A percentile compares a stretch with the other conserved stretches of the same genome.
These are phyloP conservation scores for Toxoplasma gondii DNA, from an alignment of 169 alveolate species.

Conservation along the genomic window DNA sequence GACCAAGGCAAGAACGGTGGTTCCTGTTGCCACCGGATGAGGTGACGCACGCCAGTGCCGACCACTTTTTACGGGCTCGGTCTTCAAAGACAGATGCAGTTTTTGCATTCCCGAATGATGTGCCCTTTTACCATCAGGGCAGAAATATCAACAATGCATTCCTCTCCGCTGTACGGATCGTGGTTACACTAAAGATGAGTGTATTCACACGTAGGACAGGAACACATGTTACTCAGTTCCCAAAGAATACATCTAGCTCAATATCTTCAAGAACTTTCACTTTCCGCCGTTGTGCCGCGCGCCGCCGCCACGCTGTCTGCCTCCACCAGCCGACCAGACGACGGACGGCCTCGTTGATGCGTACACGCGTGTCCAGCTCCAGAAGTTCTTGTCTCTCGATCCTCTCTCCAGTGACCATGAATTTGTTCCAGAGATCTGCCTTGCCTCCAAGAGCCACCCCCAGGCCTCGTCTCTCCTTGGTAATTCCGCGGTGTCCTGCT, in stretches of 20 bases:
- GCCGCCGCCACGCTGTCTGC: constrained; percentile 18
- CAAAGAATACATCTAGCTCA: constrained; percentile 7
- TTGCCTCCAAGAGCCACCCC: not conserved
- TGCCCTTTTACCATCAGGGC: too few species aligned
- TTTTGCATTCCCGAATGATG: too few species aligned
- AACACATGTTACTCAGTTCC: not conserved
- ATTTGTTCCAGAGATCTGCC: not conserved
- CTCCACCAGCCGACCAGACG: constrained; percentile 26
- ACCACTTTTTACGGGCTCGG: too few species aligned
- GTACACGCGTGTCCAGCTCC: not conserved
- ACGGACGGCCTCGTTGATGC: not conserved
- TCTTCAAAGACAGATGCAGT: too few species aligned
- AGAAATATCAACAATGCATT: too few species aligned
- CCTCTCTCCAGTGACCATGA: not conserved
- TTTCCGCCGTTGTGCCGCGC: constrained; percentile 12
- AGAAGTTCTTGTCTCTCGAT: not conserved
- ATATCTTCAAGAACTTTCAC: not conserved
- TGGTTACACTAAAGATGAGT: too few species aligned
- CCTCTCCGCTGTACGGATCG: too few species aligned
- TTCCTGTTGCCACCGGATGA: too few species aligned
- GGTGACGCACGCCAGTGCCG: too few species aligned
- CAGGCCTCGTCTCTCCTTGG: not conserved
- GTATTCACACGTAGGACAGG: too few species aligned
- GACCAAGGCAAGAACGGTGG: too few species aligned
- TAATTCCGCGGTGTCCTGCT: not conserved